Base-by-base conservation (phyloP, 305 asterid species). In the Fraxinus platypoda region DNA sequence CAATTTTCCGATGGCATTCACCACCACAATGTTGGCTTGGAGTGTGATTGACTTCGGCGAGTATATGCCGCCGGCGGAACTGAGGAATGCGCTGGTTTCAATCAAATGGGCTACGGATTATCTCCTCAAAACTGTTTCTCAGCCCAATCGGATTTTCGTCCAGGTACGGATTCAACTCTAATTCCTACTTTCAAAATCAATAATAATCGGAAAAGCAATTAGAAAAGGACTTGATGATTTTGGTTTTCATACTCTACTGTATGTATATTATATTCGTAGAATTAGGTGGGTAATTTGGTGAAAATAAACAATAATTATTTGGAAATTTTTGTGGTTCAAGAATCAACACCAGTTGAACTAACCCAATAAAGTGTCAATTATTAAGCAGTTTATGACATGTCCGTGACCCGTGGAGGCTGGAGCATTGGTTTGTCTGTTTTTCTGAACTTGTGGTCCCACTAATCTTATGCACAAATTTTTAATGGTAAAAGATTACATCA, bases 61-160 rank as follows among this genome's bases (percentile, higher is more conserved):
- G 81, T 74, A 84, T 21, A 80, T 88, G 13, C 38, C 72, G 3
- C 80, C 46, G 15, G 85, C 78, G 0, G 87, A 88, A 19, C 4
- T 80, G 71, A 84, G 86, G 43, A 87, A 88, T 81, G 88, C 87
- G 26, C 76, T 88, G 38, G 84, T 84, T 64, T 88, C 91, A 8
- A 84, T 84, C 57, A 88, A 86, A 71, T 88, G 89, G 91, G 91
- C 85, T 7, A 88, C 89, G 31, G 89, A 88, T 81, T 86, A 88
- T 68, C 81, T 86, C 82, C 59, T 86, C 38, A 88, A 88, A 78
- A 87, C 91, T 34, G 89, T 86, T 38, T 43, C 89, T 64, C 74
- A 68, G 13, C 37, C 74, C 37, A 68, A 68, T 15, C 21, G 74
- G 38, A 68, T 68, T 68, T 68, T 68, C 35, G 74, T 68, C 35